These are phyloP conservation scores for Barnettozyma californica DNA, from an alignment of 805 yeast genomes.

Conservation along the genomic window DNA sequence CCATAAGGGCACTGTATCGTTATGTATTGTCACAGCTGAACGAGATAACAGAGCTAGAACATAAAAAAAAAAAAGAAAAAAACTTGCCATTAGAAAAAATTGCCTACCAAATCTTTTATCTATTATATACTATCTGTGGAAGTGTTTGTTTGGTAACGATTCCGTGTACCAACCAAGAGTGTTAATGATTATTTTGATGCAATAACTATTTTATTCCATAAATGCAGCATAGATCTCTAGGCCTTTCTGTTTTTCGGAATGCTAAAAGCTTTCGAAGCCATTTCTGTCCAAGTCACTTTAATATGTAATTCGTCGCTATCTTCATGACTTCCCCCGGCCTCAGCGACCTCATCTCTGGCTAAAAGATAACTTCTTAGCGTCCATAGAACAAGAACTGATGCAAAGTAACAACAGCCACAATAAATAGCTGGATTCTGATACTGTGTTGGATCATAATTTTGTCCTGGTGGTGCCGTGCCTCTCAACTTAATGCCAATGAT, in stretches of 20 bases:
- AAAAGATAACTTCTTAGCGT: constrained; percentile 50
- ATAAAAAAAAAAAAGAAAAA: no score
- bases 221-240: constrained; percentile 24
- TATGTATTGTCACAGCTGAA: no score
- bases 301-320: constrained; percentile 23
- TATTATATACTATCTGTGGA: no score
- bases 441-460: constrained; percentile 34
- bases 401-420: constrained; percentile 51
- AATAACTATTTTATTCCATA: no score
- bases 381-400: constrained; percentile 37
- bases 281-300: constrained; percentile 7
- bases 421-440: constrained; percentile 52
- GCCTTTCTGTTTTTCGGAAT: constrained; percentile 7
- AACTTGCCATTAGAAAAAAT: no score
- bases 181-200: no score
- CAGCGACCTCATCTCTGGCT: constrained; percentile 38
- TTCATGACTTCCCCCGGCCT: constrained; percentile 17
- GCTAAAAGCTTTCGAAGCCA: constrained; percentile 3
- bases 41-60: no score
- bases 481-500: constrained; percentile 51
- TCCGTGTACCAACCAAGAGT: no score
- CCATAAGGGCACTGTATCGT: no score
- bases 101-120: no score
- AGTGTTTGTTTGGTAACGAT: no score
- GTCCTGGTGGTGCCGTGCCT: constrained; percentile 17